Conservation (phyloP, 306 rosid genomes). For the Calophaca sinica region DNA sequence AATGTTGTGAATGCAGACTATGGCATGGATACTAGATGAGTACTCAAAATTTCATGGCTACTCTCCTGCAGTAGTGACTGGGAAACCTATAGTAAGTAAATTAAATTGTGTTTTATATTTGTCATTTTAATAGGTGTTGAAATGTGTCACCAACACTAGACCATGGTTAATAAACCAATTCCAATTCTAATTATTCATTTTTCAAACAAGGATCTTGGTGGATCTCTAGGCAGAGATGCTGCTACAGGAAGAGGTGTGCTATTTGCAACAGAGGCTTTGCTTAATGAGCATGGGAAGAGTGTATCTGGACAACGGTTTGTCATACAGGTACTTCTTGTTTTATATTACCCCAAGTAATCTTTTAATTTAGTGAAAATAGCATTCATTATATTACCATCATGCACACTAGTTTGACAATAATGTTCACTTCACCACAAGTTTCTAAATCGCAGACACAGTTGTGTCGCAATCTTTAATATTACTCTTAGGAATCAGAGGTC, state of each 20-base stretch:
- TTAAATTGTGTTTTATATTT: not conserved
- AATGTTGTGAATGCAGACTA: slow-evolving; percentile 64
- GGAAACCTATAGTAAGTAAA: slow-evolving; percentile 84
- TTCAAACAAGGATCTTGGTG: slow-evolving; percentile 80
- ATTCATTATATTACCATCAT: too few species aligned
- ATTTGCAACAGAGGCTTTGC: slow-evolving; percentile 88
- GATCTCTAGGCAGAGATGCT: slow-evolving; percentile 92
- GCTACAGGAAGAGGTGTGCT: slow-evolving; percentile 96
- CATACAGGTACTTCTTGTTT: slow-evolving; percentile 67
- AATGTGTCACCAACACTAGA: not conserved
- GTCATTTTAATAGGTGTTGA: slow-evolving; percentile 1
- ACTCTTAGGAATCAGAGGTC: too few species aligned
- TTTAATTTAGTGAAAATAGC: too few species aligned
- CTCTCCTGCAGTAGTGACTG: slow-evolving; percentile 94
- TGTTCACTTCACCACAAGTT: too few species aligned
- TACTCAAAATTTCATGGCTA: slow-evolving; percentile 96
- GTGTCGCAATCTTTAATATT: too few species aligned
- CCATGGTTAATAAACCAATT: not conserved
- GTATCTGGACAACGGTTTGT: slow-evolving; percentile 81
- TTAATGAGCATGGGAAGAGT: slow-evolving; percentile 78
- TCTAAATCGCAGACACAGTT: too few species aligned
- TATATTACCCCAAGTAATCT: not conserved
- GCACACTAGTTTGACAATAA: too few species aligned
- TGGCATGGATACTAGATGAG: slow-evolving; percentile 98
- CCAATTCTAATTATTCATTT: not conserved